A percentile compares a stretch with the other conserved stretches of the same genome.
Evolutionary conservation across 2,329 filamentous ascomycete genomes (phyloP).

Genomic region (Orbilia ellipsospora): DNA sequence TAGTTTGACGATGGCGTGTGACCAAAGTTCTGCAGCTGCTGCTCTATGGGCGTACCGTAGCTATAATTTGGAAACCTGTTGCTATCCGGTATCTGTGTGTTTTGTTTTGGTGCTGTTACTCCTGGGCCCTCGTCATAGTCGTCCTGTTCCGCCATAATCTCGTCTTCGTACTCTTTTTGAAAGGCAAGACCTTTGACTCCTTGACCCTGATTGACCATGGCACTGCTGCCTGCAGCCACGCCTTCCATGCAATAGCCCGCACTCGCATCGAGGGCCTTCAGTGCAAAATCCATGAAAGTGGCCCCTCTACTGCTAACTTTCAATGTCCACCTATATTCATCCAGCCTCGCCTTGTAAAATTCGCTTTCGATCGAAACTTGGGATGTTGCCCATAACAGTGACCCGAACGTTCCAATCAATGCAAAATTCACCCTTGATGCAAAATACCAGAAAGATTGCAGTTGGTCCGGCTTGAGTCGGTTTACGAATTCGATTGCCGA

Average conservation of each 20-base stretch:
- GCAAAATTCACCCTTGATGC: conserved; percentile 91
- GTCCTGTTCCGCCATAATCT: conserved; percentile 53
- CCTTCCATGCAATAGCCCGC: conserved; percentile 57
- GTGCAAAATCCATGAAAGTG: conserved; percentile 71
- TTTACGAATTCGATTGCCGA: conserved; percentile 98
- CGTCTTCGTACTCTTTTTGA: conserved; percentile 53
- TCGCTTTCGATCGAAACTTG: conserved; percentile 83
- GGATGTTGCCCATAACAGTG: conserved; percentile 87
- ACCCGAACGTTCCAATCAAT: conserved; percentile 92
- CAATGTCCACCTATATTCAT: conserved; percentile 94
- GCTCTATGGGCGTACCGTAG: conserved; percentile 50
- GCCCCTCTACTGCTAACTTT: conserved; percentile 75
- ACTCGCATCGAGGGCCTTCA: conserved; percentile 74
- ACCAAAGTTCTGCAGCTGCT: conserved; percentile 49
- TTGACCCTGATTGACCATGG: conserved; percentile 2
- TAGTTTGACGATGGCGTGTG: conserved; percentile 47
- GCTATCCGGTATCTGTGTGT: conserved; percentile 51
- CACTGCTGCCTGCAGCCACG: conserved; percentile 30
- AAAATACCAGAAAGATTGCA: conserved; percentile 94
- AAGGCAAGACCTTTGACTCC: conserved; percentile 51
- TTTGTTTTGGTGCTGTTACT: conserved; percentile 19
- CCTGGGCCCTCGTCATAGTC: conserved; percentile 42
- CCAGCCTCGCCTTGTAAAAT: conserved; percentile 86
- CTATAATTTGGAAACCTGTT: conserved; percentile 52
- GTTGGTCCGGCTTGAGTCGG: conserved; percentile 83